These are phyloP conservation scores for Debaryomyces subglobosus DNA, from an alignment of 1,139 yeast species.

Conservation along the genomic window DNA sequence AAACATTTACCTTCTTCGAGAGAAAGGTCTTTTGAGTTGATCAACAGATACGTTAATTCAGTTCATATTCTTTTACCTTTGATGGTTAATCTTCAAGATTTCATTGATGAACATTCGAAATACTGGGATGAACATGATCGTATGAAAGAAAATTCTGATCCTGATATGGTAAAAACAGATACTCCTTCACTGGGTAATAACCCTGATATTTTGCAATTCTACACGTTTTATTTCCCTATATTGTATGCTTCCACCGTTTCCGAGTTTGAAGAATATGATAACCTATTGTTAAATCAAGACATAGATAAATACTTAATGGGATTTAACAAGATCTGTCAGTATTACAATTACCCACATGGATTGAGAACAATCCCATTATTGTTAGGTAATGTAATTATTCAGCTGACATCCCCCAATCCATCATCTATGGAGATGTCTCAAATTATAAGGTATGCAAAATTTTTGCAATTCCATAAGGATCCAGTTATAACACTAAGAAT, in stretches of 20 bases:
- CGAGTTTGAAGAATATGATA: constrained; percentile 57
- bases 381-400: constrained; percentile 54
- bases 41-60: constrained; percentile 51
- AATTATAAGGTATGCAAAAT: constrained; percentile 56
- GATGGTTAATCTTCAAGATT: constrained; percentile 45
- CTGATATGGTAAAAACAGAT: constrained; percentile 11
- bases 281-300: constrained; percentile 50
- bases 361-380: constrained; percentile 48
- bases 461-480: constrained; percentile 59
- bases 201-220: constrained; percentile 46
- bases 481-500: constrained; percentile 55
- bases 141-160: constrained; percentile 2
- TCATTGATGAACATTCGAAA: constrained; percentile 48
- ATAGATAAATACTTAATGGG: constrained; percentile 51
- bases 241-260: constrained; percentile 57
- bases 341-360: constrained; percentile 57
- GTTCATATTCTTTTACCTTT: constrained; percentile 60
- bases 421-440: constrained; percentile 55
- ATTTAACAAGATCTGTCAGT: constrained; percentile 51
- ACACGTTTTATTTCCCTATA: constrained; percentile 52
- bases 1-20: constrained; percentile 39
- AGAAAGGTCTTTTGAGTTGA: constrained; percentile 52
- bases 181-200: constrained; percentile 18
- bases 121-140: constrained; percentile 46
- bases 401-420: constrained; percentile 60